Conservation (phyloP, 2,329 filamentous ascomycete genomes). For the Neofusicoccum ribis region DNA sequence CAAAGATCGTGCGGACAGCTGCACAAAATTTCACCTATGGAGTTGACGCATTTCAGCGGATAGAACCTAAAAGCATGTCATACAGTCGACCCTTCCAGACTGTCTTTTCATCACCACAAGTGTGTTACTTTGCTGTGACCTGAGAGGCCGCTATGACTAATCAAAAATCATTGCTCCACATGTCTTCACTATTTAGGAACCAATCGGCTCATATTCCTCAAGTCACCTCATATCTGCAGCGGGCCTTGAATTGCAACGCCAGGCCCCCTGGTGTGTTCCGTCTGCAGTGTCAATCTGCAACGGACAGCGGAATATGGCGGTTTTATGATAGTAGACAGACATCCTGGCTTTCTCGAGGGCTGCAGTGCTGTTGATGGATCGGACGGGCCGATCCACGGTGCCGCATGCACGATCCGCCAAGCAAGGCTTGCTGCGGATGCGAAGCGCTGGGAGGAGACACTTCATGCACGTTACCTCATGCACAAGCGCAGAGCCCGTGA, state of each 20-base stretch:
- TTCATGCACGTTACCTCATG: neutral
- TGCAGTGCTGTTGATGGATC: neutral
- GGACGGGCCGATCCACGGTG: conserved; percentile 2
- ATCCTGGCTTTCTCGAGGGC: neutral
- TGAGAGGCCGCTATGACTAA: too few species aligned
- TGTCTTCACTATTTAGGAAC: neutral
- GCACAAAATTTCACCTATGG: too few species aligned
- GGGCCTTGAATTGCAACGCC: neutral
- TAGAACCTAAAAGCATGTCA: too few species aligned
- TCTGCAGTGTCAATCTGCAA: neutral
- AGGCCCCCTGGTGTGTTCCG: neutral
- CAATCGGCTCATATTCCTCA: neutral
- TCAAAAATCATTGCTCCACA: neutral
- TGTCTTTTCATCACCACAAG: too few species aligned
- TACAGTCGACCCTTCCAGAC: too few species aligned
- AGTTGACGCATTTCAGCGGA: too few species aligned
- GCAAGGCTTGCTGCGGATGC: neutral
- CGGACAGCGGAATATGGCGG: neutral
- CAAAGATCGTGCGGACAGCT: too few species aligned
- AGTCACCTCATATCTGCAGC: neutral
- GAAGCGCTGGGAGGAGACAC: neutral
- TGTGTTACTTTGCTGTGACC: too few species aligned
- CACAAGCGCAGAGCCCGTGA: neutral
- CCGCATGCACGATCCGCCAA: neutral
- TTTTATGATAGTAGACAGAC: neutral